These are phyloP conservation scores for Prunus campanulata DNA, from an alignment of 306 rosid species.

Conservation along the genomic window DNA sequence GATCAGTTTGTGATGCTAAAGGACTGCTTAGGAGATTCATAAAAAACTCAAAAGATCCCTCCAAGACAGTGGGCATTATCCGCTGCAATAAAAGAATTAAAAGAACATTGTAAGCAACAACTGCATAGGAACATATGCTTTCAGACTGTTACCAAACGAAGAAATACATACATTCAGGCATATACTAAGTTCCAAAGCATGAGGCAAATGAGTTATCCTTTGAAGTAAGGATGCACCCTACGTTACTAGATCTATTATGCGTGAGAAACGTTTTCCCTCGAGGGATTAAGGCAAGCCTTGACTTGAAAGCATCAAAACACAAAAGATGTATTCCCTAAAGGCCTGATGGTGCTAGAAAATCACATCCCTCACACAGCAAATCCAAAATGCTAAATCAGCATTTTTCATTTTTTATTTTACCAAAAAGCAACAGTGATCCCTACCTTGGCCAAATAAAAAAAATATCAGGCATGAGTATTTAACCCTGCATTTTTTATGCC, in stretches of 20 bases:
- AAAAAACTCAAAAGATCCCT: constrained; percentile 74
- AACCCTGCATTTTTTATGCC: not conserved
- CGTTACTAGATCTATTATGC: not conserved
- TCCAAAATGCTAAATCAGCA: not conserved
- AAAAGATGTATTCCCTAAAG: not conserved
- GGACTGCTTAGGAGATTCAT: constrained; percentile 62
- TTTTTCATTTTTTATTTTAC: no score
- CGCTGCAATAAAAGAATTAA: constrained; percentile 52
- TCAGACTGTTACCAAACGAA: not conserved
- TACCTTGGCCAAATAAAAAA: not conserved
- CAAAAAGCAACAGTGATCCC: not conserved
- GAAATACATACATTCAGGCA: not conserved
- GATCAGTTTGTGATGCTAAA: constrained; percentile 43
- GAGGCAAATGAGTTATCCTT: not conserved
- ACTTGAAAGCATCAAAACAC: not conserved
- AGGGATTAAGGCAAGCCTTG: not conserved
- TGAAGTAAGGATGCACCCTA: not conserved
- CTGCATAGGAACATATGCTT: constrained; percentile 5
- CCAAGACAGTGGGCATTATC: constrained; percentile 51
- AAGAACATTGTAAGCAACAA: constrained; percentile 14
- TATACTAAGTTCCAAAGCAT: not conserved
- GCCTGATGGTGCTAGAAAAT: not conserved
- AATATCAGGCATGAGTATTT: not conserved
- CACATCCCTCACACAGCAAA: not conserved
- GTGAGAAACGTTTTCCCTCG: not conserved